Evolutionary conservation across 2,329 filamentous ascomycete species (phyloP), one percentile per base, ranked within the genome.

Genomic region (Exophiala xenobiotica): DNA sequence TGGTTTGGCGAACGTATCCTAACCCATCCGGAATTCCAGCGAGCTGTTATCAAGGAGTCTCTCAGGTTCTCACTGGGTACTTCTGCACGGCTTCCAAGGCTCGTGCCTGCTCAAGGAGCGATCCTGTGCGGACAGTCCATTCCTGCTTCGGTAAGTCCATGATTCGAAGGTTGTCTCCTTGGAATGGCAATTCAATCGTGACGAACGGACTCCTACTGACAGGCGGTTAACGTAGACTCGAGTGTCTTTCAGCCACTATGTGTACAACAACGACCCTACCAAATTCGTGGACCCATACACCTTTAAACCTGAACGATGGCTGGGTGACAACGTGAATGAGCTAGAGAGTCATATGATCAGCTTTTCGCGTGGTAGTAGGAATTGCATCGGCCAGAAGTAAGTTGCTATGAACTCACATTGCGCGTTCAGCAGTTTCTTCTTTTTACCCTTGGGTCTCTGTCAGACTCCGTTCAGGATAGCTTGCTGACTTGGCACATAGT

Each of bases 231-330:
- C n/a, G n/a, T n/a, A 51, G 29, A 51, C 48, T 6, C 52, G 37
- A 6, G 42, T 51, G 11, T 48, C 46, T 14, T 44, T 51, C 49
- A 43, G 41, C n/a, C 43, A 51, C 33, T 52, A 46, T 26, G 37
- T 51, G 9, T 46, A 47, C 41, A 51, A 51, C 42, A 46, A 51
- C 35, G 49, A 51, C 33, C 47, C 52, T 60, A 18, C 65, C 2
- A 64, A 73, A 29, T 74, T 73, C 59, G 66, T 66, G 0, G 48
- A 67, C 12, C 61, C 64, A 2, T 51, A 55, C 23, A 23, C 49
- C 0, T 74, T 70, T 46, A 61, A 68, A 4, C 71, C 72, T 0
- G 70, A 74, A 49, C 66, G 72, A 27, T 75, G 72, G 72, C 56
- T 74, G 49, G 62, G 7, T 57, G 62, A 1, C 60, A 26, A 65